These are phyloP conservation scores for Gentiana dahurica DNA, from an alignment of 257 asterid species.

Conservation along the genomic window DNA sequence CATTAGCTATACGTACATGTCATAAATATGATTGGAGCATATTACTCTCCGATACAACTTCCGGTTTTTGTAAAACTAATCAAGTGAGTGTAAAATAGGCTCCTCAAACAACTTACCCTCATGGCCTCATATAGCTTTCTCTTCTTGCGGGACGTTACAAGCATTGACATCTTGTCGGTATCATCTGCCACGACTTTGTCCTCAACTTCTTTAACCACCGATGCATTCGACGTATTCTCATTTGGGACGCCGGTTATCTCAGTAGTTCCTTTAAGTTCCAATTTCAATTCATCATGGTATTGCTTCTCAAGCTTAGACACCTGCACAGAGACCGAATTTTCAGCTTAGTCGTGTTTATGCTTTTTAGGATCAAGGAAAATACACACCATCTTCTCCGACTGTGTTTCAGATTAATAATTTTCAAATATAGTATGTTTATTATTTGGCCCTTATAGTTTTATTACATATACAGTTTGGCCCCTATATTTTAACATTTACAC, in stretches of 20 bases:
- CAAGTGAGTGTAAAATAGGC: not conserved
- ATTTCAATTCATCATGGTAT: slow-evolving; percentile 53
- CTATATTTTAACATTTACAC: too few species aligned
- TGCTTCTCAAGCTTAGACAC: slow-evolving; percentile 43
- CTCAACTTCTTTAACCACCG: slow-evolving; percentile 26
- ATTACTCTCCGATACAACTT: not conserved
- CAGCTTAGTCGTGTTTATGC: too few species aligned
- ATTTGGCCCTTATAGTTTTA: too few species aligned
- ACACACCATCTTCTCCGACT: too few species aligned
- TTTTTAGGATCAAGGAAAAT: too few species aligned
- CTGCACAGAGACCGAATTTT: slow-evolving; percentile 29
- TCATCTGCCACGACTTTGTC: slow-evolving; percentile 37
- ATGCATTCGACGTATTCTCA: slow-evolving; percentile 12
- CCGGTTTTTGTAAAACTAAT: not conserved
- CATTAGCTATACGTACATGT: not conserved
- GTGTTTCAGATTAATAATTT: too few species aligned
- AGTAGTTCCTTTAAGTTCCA: slow-evolving; percentile 43
- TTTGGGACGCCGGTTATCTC: slow-evolving; percentile 19
- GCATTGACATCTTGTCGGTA: slow-evolving; percentile 32
- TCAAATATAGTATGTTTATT: too few species aligned
- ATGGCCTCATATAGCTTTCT: slow-evolving; percentile 51
- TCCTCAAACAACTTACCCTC: slow-evolving; percentile 31
- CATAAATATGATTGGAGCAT: not conserved
- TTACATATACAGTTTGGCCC: too few species aligned
- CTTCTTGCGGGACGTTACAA: slow-evolving; percentile 52